Percentiles rank a stretch among this genome's conserved stretches.
Evolutionary conservation across 768 basidiomycete genomes (phyloP).

Genomic region (Auriscalpium vulgare): DNA sequence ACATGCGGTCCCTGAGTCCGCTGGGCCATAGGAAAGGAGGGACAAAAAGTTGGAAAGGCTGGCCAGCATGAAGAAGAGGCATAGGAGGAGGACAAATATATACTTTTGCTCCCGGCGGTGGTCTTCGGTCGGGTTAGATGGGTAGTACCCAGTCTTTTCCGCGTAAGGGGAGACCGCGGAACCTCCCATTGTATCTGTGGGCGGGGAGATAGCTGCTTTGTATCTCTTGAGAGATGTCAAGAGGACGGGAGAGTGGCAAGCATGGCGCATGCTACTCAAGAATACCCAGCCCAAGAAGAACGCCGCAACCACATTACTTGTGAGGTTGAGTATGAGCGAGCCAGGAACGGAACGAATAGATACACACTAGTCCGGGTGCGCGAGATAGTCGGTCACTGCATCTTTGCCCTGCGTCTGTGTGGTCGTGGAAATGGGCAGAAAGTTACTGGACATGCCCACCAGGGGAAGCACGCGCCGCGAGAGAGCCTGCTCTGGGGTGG

Average conservation of each 20-base stretch:
- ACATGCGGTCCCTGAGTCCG: neutral
- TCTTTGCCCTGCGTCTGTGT: neutral
- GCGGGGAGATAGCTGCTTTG: neutral
- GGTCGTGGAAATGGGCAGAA: neutral
- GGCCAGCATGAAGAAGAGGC: constrained; percentile 14
- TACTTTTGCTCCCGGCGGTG: neutral
- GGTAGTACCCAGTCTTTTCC: neutral
- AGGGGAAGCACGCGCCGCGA: neutral
- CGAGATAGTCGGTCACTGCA: neutral
- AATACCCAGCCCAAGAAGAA: constrained; percentile 37
- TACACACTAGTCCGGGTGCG: constrained; percentile 9
- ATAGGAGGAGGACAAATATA: constrained; percentile 4
- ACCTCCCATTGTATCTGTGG: neutral
- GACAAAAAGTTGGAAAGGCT: constrained; percentile 12
- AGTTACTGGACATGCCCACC: neutral
- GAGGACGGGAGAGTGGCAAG: constrained; percentile 19
- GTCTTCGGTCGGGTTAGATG: neutral
- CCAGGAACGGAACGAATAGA: neutral
- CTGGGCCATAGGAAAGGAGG: constrained; percentile 2
- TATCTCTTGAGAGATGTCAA: neutral
- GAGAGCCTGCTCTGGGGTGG: neutral
- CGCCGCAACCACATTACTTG: constrained; percentile 28
- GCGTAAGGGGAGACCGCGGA: neutral
- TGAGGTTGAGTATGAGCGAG: neutral
- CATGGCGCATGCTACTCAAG: constrained; percentile 23